phyloP scores from a whole-genome alignment of 2,329 filamentous ascomycete species.

The Nemania sp. region DNA sequence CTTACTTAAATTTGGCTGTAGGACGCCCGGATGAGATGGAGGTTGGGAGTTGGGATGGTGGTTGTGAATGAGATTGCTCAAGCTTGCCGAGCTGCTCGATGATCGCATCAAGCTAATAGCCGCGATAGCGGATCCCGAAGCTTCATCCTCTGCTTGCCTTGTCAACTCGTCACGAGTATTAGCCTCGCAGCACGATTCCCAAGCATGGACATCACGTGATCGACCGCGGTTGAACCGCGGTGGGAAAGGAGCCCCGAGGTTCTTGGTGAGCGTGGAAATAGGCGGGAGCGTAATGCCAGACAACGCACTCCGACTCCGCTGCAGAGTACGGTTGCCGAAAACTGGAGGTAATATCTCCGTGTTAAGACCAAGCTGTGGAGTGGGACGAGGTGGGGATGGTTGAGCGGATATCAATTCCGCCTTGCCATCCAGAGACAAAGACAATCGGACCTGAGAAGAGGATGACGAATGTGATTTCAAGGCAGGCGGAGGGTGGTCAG shows the following conservation, averaged over 20 bases:
- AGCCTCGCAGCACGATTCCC: constrained; percentile 88
- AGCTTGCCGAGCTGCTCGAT: constrained; percentile 59
- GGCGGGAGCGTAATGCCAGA: constrained; percentile 61
- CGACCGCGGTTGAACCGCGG: constrained; percentile 68
- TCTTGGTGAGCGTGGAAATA: constrained; percentile 56
- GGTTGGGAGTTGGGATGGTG: constrained; percentile 19
- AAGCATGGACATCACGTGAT: constrained; percentile 84
- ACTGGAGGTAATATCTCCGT: constrained; percentile 53
- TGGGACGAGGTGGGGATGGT: constrained; percentile 69
- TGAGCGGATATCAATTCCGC: constrained; percentile 80
- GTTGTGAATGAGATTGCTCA: constrained; percentile 43
- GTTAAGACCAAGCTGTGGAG: constrained; percentile 52
- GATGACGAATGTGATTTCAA: constrained; percentile 46
- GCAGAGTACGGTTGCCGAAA: constrained; percentile 57
- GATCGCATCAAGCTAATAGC: constrained; percentile 82
- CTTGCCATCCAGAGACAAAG: constrained; percentile 85
- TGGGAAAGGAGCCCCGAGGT: constrained; percentile 56
- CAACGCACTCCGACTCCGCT: constrained; percentile 73
- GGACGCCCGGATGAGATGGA: constrained; percentile 31
- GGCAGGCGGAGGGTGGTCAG: constrained; percentile 43
- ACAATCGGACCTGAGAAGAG: constrained; percentile 68
- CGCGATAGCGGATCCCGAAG: constrained; percentile 76
- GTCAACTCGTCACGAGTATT: constrained; percentile 79
- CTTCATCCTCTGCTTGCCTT: constrained; percentile 79
- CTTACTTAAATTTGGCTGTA: constrained; percentile 65